phyloP scores from a whole-genome alignment of 495 filamentous ascomycete species.

The Lineolata rhizophorae region DNA sequence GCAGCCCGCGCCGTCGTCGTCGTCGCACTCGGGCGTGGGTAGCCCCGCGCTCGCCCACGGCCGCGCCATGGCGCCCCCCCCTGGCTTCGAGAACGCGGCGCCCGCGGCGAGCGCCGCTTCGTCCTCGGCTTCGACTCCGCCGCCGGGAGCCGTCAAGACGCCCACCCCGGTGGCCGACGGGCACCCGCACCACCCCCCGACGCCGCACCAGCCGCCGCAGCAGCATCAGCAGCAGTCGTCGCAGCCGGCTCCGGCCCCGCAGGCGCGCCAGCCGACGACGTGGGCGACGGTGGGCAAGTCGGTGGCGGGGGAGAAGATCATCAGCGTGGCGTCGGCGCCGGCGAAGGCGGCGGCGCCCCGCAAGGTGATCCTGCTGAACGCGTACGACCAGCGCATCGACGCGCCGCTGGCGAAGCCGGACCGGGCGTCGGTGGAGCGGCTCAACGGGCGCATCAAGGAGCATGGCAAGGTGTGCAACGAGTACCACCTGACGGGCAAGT shows the following conservation, averaged over 20 bases:
- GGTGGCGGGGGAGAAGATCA: constrained; percentile 9
- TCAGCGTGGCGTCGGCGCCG: constrained; percentile 10
- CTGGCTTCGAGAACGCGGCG: not conserved
- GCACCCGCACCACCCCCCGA: too few relatives aligned
- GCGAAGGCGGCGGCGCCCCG: not conserved
- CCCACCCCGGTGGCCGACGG: not conserved
- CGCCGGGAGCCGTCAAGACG: not conserved
- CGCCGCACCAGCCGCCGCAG: not conserved
- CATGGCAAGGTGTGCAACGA: constrained; percentile 16
- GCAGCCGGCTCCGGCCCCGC: constrained; percentile 1
- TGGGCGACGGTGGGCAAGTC: constrained; percentile 17
- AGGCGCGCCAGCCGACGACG: constrained; percentile 4
- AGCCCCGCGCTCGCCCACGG: not conserved
- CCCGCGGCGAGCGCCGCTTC: not conserved
- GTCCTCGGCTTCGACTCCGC: not conserved
- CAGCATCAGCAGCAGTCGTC: not conserved
- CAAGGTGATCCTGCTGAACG: constrained; percentile 14
- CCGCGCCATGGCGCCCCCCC: not conserved
- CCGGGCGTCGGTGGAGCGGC: constrained; percentile 6
- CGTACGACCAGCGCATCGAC: constrained; percentile 15
- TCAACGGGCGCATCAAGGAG: constrained; percentile 10
- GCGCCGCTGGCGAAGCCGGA: constrained; percentile 9
- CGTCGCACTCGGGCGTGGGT: too few relatives aligned
- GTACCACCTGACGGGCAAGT: constrained; percentile 17
- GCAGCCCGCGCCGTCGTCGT: too few relatives aligned